Evolutionary conservation across 805 yeast genomes (phyloP), one percentile per base, ranked within the genome.

Genomic region (Jamesozyma rosinii): DNA sequence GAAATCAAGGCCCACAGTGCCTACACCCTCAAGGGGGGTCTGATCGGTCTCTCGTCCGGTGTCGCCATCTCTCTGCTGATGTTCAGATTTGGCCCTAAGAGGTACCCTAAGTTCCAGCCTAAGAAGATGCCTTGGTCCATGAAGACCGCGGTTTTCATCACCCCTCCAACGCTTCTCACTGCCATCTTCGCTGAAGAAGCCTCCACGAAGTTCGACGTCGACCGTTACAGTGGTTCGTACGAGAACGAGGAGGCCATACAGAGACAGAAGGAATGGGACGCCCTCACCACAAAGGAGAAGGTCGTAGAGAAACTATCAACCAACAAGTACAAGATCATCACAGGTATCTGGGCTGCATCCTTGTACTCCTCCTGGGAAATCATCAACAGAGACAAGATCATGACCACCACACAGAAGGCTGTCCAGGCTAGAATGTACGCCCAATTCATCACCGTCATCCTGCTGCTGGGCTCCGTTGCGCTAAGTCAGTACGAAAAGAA

Each of bases 371-470:
- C 94, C 4, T 86, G 90, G 86, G 75, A 65, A 38, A 55, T 68
- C 37, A 86, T 83, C 41, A 79, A 83, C 66, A 75, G 73, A 52
- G 95, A 86, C 61, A 80, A 78, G 49, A 68, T 79, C 59, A 74
- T 86, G 81, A 75, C 85, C 43, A 74, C 71, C 49, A 66, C 92
- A 4, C 95, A 86, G 66, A 86, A 83, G 62, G 76, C 83, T 39
- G 92, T 83, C 29, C 89, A 82, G 59, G 94, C 94, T 27, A 79
- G 95, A 75, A 85, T 85, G 83, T 85, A 85, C 59, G 95, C 95
- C 10, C 95, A 86, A 64, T 84, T 82, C 50, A 65, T 83, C 43
- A 83, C 95, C 1, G 88, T 86, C 42, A 74, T 74, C 10, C 66
- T 85, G 48, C 66, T 85, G 50, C 63, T 85, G 43, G 87, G 79